phyloP scores from a whole-genome alignment of 2,329 filamentous ascomycete genomes.

The Pestalotiopsis sp. region DNA sequence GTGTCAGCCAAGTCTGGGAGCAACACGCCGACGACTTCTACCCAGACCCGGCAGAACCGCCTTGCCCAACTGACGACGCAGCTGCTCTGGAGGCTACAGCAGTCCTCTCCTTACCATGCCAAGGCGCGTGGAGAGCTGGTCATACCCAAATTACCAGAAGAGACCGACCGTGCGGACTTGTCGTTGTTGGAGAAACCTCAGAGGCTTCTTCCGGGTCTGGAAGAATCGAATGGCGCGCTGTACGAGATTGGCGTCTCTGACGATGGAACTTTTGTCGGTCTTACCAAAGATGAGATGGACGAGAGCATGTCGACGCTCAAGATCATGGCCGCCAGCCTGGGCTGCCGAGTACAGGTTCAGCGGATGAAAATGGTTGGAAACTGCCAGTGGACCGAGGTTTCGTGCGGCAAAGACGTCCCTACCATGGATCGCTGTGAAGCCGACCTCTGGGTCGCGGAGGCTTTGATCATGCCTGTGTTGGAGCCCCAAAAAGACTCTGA shows the following conservation, averaged over 20 bases:
- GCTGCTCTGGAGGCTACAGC: constrained; percentile 89
- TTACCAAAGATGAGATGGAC: constrained; percentile 88
- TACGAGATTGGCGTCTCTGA: constrained; percentile 98
- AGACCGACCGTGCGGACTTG: constrained; percentile 46
- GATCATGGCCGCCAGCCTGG: constrained; percentile 90
- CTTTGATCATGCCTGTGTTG: constrained; percentile 77
- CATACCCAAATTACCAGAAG: constrained; percentile 74
- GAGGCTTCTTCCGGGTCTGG: constrained; percentile 74
- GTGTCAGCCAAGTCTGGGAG: constrained; percentile 26
- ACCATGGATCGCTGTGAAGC: constrained; percentile 37
- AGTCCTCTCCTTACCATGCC: constrained; percentile 89
- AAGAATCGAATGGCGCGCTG: constrained; percentile 88
- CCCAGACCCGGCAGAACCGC: constrained; percentile 76
- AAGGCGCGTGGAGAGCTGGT: constrained; percentile 75
- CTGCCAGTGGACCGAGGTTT: constrained; percentile 70
- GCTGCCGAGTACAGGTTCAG: constrained; percentile 80
- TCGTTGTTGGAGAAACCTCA: constrained; percentile 44
- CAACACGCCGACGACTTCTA: constrained; percentile 43
- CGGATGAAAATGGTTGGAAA: constrained; percentile 83
- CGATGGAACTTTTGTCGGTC: constrained; percentile 85
- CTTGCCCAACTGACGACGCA: constrained; percentile 93
- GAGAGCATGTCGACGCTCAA: constrained; percentile 85
- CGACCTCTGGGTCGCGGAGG: constrained; percentile 86
- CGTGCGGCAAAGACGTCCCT: constrained; percentile 30
- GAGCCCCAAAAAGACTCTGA: constrained; percentile 35